A percentile compares a stretch with the other conserved stretches of the same genome.
phyloP scores from a whole-genome alignment of 2,329 filamentous ascomycete species.

The Didymella lethalis region DNA sequence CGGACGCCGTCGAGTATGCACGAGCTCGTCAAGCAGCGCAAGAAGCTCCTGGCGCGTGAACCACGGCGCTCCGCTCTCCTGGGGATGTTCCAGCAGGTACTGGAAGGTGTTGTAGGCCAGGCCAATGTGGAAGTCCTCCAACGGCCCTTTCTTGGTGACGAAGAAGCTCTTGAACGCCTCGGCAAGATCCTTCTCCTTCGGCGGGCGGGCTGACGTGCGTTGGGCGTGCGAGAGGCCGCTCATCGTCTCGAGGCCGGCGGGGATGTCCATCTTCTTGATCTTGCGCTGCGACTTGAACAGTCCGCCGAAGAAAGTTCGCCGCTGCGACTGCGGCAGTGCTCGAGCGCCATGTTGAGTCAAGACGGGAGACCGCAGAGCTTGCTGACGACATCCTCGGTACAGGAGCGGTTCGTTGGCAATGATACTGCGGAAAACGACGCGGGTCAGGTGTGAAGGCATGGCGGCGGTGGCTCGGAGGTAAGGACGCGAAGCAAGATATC shows the following conservation, averaged over 20 bases:
- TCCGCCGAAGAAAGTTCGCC: slow-evolving; percentile 69
- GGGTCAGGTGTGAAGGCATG: slow-evolving; percentile 69
- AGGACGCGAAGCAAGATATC: background rate
- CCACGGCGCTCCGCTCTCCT: slow-evolving; percentile 40
- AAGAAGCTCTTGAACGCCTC: slow-evolving; percentile 58
- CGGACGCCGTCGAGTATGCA: slow-evolving; percentile 37
- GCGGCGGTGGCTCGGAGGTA: slow-evolving; percentile 22
- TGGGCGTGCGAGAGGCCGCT: slow-evolving; percentile 71
- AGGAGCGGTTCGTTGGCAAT: slow-evolving; percentile 60
- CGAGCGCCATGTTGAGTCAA: slow-evolving; percentile 32
- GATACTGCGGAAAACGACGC: slow-evolving; percentile 66
- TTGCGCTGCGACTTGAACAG: slow-evolving; percentile 68
- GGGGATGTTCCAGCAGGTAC: slow-evolving; percentile 60
- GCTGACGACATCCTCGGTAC: slow-evolving; percentile 56
- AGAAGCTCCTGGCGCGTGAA: slow-evolving; percentile 37
- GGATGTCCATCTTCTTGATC: slow-evolving; percentile 68
- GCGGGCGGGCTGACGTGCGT: slow-evolving; percentile 70
- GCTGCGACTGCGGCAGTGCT: slow-evolving; percentile 44
- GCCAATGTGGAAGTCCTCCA: slow-evolving; percentile 57
- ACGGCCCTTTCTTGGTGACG: slow-evolving; percentile 29
- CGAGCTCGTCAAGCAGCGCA: slow-evolving; percentile 22
- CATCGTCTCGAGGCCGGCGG: slow-evolving; percentile 76
- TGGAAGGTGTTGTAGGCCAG: slow-evolving; percentile 66
- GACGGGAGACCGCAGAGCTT: slow-evolving; percentile 36
- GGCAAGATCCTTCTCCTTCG: slow-evolving; percentile 67